Conservation (phyloP, 1,284 basidiomycete species). For the Sanghuangporus weigelae region DNA sequence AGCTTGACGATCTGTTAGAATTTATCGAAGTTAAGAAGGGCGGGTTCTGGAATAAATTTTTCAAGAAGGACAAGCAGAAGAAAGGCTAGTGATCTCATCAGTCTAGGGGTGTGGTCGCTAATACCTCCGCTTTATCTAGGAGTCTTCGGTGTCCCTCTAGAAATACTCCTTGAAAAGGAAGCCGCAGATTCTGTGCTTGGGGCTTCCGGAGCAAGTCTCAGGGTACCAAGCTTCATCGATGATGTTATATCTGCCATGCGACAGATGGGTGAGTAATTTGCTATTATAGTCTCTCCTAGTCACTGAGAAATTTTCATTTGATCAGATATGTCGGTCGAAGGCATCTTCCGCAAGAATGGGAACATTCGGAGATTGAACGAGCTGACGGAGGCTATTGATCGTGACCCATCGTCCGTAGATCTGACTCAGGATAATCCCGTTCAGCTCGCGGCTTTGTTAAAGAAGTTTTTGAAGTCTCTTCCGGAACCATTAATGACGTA, state of each 20-base stretch:
- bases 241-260: constrained; percentile 98
- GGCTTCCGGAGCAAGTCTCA: constrained; percentile 78
- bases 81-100: constrained; percentile 59
- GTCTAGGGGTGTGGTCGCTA: constrained; percentile 3
- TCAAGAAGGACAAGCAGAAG: constrained; percentile 88
- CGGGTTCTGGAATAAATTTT: constrained; percentile 95
- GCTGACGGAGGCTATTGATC: constrained; percentile 88
- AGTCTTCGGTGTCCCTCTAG: constrained; percentile 90
- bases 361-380: constrained; percentile 93
- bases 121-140: constrained; percentile 34
- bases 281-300: neutral
- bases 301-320: constrained; percentile 4
- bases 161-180: constrained; percentile 91
- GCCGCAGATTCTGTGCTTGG: constrained; percentile 92
- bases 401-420: constrained; percentile 87
- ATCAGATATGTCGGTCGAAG: constrained; percentile 95
- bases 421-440: constrained; percentile 94
- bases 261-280: constrained; percentile 88
- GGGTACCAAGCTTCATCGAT: constrained; percentile 96
- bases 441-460: constrained; percentile 93
- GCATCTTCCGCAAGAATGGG: constrained; percentile 98
- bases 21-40: constrained; percentile 91
- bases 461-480: constrained; percentile 95
- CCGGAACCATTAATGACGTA: constrained; percentile 96
- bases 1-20: constrained; percentile 91